Percentiles rank a stretch among this genome's conserved stretches.
phyloP scores from a whole-genome alignment of 306 rosid species.

The Ormosia semicastrata region DNA sequence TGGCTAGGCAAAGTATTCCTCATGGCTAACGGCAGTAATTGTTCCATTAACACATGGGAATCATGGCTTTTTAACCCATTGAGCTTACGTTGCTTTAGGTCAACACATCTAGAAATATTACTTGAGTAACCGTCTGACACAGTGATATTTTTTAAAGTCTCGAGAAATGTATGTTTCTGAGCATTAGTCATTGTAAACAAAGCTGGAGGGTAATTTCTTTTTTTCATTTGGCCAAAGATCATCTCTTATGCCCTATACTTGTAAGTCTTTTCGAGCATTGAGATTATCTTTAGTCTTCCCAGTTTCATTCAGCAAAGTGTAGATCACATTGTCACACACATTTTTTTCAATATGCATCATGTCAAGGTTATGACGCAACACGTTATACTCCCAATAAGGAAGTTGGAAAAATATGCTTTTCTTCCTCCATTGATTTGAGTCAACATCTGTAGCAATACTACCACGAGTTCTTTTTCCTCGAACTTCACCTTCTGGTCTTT shows the following conservation, averaged over 20 bases:
- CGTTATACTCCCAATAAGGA: background rate
- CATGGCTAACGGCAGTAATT: background rate
- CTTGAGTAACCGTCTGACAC: too few relatives aligned
- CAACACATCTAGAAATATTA: too few relatives aligned
- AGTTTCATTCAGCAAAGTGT: background rate
- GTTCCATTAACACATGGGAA: background rate
- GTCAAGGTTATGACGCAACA: background rate
- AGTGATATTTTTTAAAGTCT: background rate
- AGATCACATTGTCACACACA: background rate
- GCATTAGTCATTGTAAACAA: background rate
- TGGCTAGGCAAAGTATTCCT: background rate
- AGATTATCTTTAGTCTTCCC: background rate
- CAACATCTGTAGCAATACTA: background rate
- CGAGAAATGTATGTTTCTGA: background rate
- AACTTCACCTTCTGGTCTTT: background rate
- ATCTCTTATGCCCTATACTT: background rate
- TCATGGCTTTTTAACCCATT: background rate
- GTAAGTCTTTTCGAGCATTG: background rate
- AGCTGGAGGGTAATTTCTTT: background rate
- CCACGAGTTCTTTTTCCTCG: background rate
- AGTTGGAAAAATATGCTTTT: background rate
- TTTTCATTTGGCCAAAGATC: background rate
- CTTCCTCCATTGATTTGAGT: background rate
- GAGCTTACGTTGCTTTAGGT: background rate
- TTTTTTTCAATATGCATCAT: background rate